Conservation (phyloP, 2,329 filamentous ascomycete genomes). For the Neopestalotiopsis clavispora region DNA sequence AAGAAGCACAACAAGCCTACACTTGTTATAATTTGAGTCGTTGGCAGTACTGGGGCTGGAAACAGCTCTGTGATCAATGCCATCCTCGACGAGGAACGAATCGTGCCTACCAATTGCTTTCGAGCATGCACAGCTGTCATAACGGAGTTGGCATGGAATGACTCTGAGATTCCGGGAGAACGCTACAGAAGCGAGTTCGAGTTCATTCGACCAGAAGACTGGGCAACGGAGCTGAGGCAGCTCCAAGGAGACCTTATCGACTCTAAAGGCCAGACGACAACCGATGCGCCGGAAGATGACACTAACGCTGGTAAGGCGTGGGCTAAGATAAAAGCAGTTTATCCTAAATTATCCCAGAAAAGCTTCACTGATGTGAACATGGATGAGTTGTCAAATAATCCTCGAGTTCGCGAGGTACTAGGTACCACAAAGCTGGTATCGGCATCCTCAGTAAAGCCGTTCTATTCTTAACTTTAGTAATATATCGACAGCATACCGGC, state of each 20-base stretch:
- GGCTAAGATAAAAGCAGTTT: not conserved
- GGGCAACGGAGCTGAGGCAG: slow-evolving; percentile 28
- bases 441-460: not conserved
- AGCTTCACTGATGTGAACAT: not conserved
- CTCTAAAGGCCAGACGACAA: slow-evolving; percentile 25
- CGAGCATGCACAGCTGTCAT: slow-evolving; percentile 34
- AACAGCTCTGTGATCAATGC: slow-evolving; percentile 32
- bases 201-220: slow-evolving; percentile 31
- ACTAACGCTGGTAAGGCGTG: slow-evolving; percentile 18
- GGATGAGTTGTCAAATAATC: not conserved
- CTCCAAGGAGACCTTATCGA: slow-evolving; percentile 30
- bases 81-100: slow-evolving; percentile 32
- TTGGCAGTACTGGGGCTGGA: slow-evolving; percentile 27
- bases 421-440: not conserved
- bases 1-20: slow-evolving; percentile 25
- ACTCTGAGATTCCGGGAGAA: slow-evolving; percentile 30
- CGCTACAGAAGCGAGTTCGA: slow-evolving; percentile 34
- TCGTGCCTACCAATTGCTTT: slow-evolving; percentile 45
- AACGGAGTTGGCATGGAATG: slow-evolving; percentile 33
- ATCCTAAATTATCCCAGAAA: not conserved
- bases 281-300: slow-evolving; percentile 23
- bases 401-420: not conserved
- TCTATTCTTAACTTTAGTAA: not conserved
- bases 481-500: too few species aligned
- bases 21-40: slow-evolving; percentile 54